Conservation (phyloP, 345 rosid genomes). For the Lumnitzera littorea region DNA sequence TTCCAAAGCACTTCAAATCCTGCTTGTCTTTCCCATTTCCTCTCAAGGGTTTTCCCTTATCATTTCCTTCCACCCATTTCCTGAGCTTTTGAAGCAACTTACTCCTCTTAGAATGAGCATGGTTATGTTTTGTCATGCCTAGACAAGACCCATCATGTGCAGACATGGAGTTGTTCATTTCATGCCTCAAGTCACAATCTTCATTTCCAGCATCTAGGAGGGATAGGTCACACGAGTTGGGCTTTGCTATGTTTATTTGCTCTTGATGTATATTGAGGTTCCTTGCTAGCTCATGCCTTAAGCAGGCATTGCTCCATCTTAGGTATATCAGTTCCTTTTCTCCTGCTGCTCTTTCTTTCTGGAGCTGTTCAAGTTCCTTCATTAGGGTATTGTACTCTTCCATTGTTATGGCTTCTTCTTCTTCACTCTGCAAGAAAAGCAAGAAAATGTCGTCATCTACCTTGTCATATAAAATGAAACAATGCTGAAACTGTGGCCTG, state of each 20-base stretch:
- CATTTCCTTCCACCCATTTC: conserved; percentile 67
- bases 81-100: conserved; percentile 50
- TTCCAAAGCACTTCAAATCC: conserved; percentile 30
- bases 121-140: conserved; percentile 4
- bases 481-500: background rate
- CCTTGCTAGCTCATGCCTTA: conserved; percentile 53
- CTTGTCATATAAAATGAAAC: background rate
- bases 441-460: background rate
- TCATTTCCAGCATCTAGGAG: conserved; percentile 14
- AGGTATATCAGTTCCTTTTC: conserved; percentile 43
- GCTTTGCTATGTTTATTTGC: background rate
- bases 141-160: conserved; percentile 8
- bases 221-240: conserved; percentile 17
- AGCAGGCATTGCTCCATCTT: conserved; percentile 72
- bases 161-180: conserved; percentile 13
- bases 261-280: conserved; percentile 12
- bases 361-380: conserved; percentile 39
- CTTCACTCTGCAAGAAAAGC: conserved; percentile 23
- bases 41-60: conserved; percentile 24
- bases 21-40: conserved; percentile 29
- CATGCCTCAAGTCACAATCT: conserved; percentile 19
- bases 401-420: background rate
- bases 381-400: conserved; percentile 36
- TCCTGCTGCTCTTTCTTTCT: conserved; percentile 35
- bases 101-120: conserved; percentile 31